Percentiles rank a stretch among this genome's conserved stretches.
phyloP scores from a whole-genome alignment of 129 eudicot genomes.

The Kitagawia praeruptora region DNA sequence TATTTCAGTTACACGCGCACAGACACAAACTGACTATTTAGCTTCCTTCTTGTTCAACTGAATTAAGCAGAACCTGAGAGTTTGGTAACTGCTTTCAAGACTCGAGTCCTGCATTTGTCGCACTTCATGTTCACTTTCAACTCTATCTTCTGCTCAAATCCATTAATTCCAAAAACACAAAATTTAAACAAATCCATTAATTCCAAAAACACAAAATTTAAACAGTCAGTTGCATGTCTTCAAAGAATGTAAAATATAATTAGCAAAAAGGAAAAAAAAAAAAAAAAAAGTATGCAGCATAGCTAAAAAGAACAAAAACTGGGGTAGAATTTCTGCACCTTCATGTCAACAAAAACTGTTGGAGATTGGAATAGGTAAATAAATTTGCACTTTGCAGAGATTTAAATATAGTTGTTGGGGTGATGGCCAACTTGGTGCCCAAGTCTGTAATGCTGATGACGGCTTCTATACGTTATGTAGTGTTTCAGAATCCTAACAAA shows the following conservation, averaged over 20 bases:
- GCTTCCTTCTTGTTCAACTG: neutral
- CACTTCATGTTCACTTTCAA: conserved; percentile 25
- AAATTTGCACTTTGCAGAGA: neutral
- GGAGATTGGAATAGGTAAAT: neutral
- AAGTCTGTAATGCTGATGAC: neutral
- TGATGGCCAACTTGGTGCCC: neutral
- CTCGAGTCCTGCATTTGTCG: conserved; percentile 26
- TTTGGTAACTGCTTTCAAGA: conserved; percentile 23
- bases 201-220: neutral
- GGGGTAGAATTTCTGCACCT: neutral
- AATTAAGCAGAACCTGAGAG: conserved; percentile 17
- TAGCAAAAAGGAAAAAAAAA: no score
- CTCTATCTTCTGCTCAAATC: conserved; percentile 13
- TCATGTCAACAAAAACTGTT: neutral
- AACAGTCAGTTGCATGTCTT: neutral
- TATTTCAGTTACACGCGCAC: neutral
- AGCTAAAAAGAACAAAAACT: neutral
- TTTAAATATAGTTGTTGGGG: neutral
- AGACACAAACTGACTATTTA: neutral
- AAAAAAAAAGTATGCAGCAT: neutral
- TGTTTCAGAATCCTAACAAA: neutral
- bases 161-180: no score
- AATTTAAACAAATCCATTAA: neutral
- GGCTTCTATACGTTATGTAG: neutral
- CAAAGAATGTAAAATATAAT: no score